Evolutionary conservation across 768 basidiomycete genomes (phyloP).

Genomic region (Macrolepiota albuminosa): DNA sequence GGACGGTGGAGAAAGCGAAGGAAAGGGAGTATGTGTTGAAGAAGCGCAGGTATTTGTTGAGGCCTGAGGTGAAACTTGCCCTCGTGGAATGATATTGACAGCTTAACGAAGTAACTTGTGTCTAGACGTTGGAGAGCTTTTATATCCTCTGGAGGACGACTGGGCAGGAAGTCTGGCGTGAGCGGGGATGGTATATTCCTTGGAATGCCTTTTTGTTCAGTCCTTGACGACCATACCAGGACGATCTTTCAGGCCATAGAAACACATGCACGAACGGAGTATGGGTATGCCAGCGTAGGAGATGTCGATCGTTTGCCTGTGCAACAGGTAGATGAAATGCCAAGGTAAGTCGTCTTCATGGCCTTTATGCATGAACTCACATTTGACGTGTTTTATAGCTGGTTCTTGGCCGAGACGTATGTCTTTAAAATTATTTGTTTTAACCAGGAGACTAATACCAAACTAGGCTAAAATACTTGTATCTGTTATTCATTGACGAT

Average conservation of each 20-base stretch:
- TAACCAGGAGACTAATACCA: not conserved
- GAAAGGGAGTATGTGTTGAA: slow-evolving; percentile 35
- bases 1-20: slow-evolving; percentile 17
- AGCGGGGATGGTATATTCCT: slow-evolving; percentile 40
- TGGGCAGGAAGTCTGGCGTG: slow-evolving; percentile 45
- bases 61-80: slow-evolving; percentile 42
- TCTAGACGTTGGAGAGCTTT: slow-evolving; percentile 47
- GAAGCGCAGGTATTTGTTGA: slow-evolving; percentile 33
- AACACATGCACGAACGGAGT: slow-evolving; percentile 35
- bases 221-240: slow-evolving; percentile 17
- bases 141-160: slow-evolving; percentile 53
- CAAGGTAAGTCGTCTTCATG: slow-evolving; percentile 34
- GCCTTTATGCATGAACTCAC: not conserved
- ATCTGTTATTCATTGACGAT: slow-evolving; percentile 60
- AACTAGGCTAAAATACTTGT: slow-evolving; percentile 61
- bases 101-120: not conserved
- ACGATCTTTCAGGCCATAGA: slow-evolving; percentile 44
- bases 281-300: slow-evolving; percentile 42
- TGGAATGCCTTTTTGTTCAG: not conserved
- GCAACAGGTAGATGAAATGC: slow-evolving; percentile 42
- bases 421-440: slow-evolving; percentile 6
- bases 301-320: slow-evolving; percentile 30
- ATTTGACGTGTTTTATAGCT: slow-evolving; percentile 21
- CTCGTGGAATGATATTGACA: not conserved
- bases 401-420: slow-evolving; percentile 42